phyloP scores from a whole-genome alignment of 768 basidiomycete species.

The Suillus brevipes region DNA sequence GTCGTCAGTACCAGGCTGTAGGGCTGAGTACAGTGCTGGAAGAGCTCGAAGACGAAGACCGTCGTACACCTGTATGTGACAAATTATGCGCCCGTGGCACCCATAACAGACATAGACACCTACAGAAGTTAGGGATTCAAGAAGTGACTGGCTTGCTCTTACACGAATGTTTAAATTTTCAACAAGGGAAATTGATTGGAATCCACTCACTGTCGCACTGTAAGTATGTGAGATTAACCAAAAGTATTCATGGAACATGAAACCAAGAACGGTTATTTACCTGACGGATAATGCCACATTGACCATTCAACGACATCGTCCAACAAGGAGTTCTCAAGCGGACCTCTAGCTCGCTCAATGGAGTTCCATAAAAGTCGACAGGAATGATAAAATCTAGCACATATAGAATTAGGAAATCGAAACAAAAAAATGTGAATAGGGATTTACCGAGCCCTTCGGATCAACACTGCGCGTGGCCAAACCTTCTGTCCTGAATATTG shows the following conservation, averaged over 20 bases:
- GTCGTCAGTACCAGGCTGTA: constrained; percentile 73
- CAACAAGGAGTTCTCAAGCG: constrained; percentile 61
- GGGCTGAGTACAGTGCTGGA: constrained; percentile 54
- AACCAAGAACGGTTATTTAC: constrained; percentile 24
- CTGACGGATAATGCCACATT: constrained; percentile 69
- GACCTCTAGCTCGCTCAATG: constrained; percentile 62
- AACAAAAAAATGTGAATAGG: constrained; percentile 1
- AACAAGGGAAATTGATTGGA: neutral
- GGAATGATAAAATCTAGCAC: constrained; percentile 60
- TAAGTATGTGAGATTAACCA: neutral
- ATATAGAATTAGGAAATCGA: constrained; percentile 7
- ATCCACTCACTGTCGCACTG: constrained; percentile 32
- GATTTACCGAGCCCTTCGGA: constrained; percentile 62
- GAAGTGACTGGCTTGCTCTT: constrained; percentile 40
- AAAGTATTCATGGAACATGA: constrained; percentile 1
- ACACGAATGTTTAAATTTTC: constrained; percentile 6
- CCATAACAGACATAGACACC: neutral
- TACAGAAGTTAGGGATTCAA: constrained; percentile 30
- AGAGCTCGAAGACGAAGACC: constrained; percentile 65
- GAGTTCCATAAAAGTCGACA: constrained; percentile 72
- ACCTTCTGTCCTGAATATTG: constrained; percentile 70
- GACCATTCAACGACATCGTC: constrained; percentile 77
- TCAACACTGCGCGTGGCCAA: constrained; percentile 74
- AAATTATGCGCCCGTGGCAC: neutral
- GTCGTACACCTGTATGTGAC: constrained; percentile 54